These are phyloP conservation scores for Aspergillus carlsbadensis DNA, from an alignment of 495 filamentous ascomycete genomes.

Conservation along the genomic window DNA sequence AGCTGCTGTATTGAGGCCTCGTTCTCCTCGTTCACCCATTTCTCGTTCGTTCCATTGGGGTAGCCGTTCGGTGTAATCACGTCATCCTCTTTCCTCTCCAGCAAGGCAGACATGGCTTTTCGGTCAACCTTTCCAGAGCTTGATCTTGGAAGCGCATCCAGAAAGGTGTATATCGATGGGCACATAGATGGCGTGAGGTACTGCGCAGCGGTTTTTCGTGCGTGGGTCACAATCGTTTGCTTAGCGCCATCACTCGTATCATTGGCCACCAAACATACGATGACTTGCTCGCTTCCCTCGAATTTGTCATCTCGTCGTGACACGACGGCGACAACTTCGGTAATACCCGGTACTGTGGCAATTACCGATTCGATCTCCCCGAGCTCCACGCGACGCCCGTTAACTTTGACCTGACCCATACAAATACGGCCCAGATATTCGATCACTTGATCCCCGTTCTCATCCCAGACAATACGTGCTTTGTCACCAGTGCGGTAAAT, in stretches of 20 bases:
- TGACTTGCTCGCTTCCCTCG: constrained; percentile 23
- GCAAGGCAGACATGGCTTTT: constrained; percentile 19
- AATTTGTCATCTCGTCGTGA: constrained; percentile 13
- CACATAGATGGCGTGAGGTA: constrained; percentile 22
- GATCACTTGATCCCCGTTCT: constrained; percentile 35
- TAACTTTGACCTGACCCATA: constrained; percentile 86
- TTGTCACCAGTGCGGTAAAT: constrained; percentile 79
- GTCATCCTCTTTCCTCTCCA: constrained; percentile 3
- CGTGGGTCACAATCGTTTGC: constrained; percentile 32
- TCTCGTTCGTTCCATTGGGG: not conserved
- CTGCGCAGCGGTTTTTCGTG: constrained; percentile 43
- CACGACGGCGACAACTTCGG: constrained; percentile 22
- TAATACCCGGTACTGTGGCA: constrained; percentile 17
- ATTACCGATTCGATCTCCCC: constrained; percentile 69
- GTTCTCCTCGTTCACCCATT: constrained; percentile 2
- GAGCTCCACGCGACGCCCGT: constrained; percentile 86
- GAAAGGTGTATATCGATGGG: constrained; percentile 22
- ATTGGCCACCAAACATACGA: constrained; percentile 22
- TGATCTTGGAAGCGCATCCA: constrained; percentile 23
- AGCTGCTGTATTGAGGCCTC: constrained; percentile 7
- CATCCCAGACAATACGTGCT: constrained; percentile 49
- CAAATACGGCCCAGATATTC: constrained; percentile 67
- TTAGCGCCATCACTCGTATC: constrained; percentile 21
- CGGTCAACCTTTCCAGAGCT: constrained; percentile 29
- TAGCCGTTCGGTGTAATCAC: not conserved